Percentiles rank a stretch among this genome's conserved stretches.
phyloP scores from a whole-genome alignment of 768 basidiomycete species.

The Pleurotus cornucopiae region DNA sequence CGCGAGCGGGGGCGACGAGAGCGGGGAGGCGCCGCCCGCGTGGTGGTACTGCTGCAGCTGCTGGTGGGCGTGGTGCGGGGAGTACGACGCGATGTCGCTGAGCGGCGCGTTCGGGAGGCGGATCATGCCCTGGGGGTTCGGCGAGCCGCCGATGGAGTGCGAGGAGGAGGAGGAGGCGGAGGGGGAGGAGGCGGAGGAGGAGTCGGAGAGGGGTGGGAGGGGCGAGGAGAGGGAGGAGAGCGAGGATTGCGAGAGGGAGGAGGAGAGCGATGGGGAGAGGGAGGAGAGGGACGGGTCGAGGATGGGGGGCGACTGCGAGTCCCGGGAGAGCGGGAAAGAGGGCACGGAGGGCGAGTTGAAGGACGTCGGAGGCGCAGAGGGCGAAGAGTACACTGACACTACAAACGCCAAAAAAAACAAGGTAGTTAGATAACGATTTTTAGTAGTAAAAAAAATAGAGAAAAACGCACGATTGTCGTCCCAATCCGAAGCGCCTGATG shows the following conservation, averaged over 20 bases:
- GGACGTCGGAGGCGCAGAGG: conserved; percentile 58
- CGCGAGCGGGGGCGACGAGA: too few relatives aligned
- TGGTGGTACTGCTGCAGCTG: neutral
- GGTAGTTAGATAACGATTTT: neutral
- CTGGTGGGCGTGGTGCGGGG: neutral
- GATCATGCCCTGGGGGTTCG: conserved; percentile 42
- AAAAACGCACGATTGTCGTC: conserved; percentile 66
- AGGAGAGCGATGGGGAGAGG: conserved; percentile 36
- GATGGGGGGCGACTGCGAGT: conserved; percentile 39
- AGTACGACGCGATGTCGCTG: conserved; percentile 32
- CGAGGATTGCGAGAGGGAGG: conserved; percentile 49
- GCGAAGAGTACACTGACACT: conserved; percentile 55
- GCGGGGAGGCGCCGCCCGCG: neutral
- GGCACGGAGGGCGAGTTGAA: conserved; percentile 62
- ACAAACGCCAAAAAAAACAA: neutral
- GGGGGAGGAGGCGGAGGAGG: conserved; percentile 44
- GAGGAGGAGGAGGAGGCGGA: conserved; percentile 44
- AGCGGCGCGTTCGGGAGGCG: conserved; percentile 59
- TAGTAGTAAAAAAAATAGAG: conserved; percentile 4
- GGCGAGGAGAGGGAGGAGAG: conserved; percentile 23
- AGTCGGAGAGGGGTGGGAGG: conserved; percentile 60
- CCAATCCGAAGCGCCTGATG: conserved; percentile 71
- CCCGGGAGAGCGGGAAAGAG: conserved; percentile 59
- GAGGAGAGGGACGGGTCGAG: conserved; percentile 58
- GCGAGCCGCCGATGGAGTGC: conserved; percentile 14